Evolutionary conservation across 129 eudicot genomes (phyloP).

Genomic region (Chrysanthemum lavandulifolium): DNA sequence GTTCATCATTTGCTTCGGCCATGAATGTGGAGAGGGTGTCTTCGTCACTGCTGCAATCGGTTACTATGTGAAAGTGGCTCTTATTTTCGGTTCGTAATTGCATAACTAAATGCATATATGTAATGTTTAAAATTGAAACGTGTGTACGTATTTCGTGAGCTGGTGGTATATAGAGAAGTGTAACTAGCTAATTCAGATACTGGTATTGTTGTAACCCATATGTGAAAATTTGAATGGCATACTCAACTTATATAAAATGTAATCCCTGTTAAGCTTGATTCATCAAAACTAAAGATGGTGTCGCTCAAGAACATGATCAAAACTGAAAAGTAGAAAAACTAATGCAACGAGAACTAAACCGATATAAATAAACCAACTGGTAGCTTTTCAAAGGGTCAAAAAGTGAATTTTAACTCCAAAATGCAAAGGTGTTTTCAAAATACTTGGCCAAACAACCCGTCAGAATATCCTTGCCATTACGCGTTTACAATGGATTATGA

Average conservation of each 20-base stretch:
- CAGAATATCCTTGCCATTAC: too few relatives aligned
- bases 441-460: too few relatives aligned
- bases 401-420: too few relatives aligned
- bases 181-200: constrained; percentile 9
- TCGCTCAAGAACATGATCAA: too few relatives aligned
- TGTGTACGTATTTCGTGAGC: constrained; percentile 14
- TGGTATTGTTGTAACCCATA: neutral
- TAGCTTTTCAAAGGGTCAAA: too few relatives aligned
- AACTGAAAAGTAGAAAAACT: too few relatives aligned
- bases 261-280: too few relatives aligned
- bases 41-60: constrained; percentile 44
- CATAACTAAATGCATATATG: constrained; percentile 4
- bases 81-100: neutral
- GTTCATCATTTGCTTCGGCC: constrained; percentile 50
- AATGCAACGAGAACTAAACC: too few relatives aligned
- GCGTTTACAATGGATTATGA: too few relatives aligned
- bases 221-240: constrained; percentile 3
- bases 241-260: neutral
- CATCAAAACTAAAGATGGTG: too few relatives aligned
- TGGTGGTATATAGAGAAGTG: neutral
- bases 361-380: too few relatives aligned
- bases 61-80: constrained; percentile 28
- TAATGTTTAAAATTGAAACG: neutral
- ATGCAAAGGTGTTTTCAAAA: too few relatives aligned
- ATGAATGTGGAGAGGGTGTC: constrained; percentile 54